Evolutionary conservation across 768 basidiomycete genomes (phyloP).

Genomic region (Agaricus sinodeliciosus): DNA sequence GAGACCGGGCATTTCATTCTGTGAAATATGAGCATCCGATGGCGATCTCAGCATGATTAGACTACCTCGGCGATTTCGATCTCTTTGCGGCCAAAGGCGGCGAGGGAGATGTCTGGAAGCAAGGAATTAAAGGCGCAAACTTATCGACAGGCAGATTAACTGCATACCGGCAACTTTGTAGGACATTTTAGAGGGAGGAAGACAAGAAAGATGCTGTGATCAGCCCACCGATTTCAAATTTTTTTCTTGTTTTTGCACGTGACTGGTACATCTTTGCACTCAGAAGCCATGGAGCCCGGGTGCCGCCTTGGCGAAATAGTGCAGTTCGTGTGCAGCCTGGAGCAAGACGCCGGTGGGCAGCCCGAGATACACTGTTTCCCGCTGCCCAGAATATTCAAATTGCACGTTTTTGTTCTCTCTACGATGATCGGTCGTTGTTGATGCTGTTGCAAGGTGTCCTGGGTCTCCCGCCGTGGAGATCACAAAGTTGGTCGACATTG

Average conservation of each 20-base stretch:
- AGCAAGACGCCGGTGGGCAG: slow-evolving; percentile 19
- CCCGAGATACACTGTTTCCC: slow-evolving; percentile 57
- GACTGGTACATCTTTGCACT: slow-evolving; percentile 10
- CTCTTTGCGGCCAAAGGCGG: slow-evolving; percentile 99
- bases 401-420: slow-evolving; percentile 37
- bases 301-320: slow-evolving; percentile 68
- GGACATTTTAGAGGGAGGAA: slow-evolving; percentile 47
- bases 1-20: slow-evolving; percentile 95
- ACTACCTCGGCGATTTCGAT: slow-evolving; percentile 97
- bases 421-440: slow-evolving; percentile 2
- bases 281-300: slow-evolving; percentile 14
- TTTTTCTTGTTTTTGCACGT: slow-evolving; percentile 25
- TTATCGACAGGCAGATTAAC: background rate
- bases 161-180: slow-evolving; percentile 84
- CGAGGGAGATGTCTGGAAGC: slow-evolving; percentile 80
- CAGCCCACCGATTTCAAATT: slow-evolving; percentile 18
- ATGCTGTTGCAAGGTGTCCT: slow-evolving; percentile 45
- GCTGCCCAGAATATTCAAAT: slow-evolving; percentile 64
- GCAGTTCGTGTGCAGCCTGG: slow-evolving; percentile 58
- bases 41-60: slow-evolving; percentile 2
- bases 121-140: slow-evolving; percentile 10
- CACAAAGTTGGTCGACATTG: slow-evolving; percentile 47
- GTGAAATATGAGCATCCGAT: slow-evolving; percentile 11
- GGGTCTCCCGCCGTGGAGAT: slow-evolving; percentile 64
- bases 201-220: slow-evolving; percentile 19